Evolutionary conservation across 805 yeast species (phyloP).

Genomic region (Alloascoidea hylecoeti): DNA sequence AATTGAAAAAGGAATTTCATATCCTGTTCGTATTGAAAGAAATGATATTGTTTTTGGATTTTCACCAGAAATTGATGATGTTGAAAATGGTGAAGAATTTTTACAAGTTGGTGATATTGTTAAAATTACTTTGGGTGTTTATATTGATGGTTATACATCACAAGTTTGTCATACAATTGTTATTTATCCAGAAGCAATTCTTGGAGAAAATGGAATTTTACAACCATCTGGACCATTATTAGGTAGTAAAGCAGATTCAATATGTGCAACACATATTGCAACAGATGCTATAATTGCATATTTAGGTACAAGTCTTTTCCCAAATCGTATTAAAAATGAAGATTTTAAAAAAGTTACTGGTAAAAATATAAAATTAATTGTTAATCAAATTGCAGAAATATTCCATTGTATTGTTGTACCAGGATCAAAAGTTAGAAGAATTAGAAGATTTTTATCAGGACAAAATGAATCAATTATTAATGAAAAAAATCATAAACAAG

Average conservation of each 20-base stretch:
- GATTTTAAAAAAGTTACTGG: conserved; percentile 38
- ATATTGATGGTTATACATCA: conserved; percentile 91
- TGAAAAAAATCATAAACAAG: conserved; percentile 88
- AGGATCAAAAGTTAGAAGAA: conserved; percentile 83
- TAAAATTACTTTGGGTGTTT: conserved; percentile 77
- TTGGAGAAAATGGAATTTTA: conserved; percentile 22
- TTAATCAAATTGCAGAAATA: conserved; percentile 74
- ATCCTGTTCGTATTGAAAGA: conserved; percentile 81
- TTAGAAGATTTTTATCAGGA: conserved; percentile 89
- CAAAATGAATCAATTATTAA: conserved; percentile 89
- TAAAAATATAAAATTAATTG: conserved; percentile 51
- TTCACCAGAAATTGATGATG: conserved; percentile 64
- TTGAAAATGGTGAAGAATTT: conserved; percentile 18
- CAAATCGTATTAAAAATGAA: conserved; percentile 23
- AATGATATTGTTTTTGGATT: conserved; percentile 68
- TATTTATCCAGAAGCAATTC: conserved; percentile 43
- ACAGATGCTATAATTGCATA: conserved; percentile 72
- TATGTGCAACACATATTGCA: conserved; percentile 82
- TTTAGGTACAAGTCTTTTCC: conserved; percentile 58
- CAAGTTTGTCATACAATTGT: conserved; percentile 78
- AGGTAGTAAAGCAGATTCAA: conserved; percentile 80
- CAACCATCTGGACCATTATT: conserved; percentile 64
- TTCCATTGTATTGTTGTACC: conserved; percentile 83
- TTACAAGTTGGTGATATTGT: conserved; percentile 73
- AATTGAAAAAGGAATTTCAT: conserved; percentile 79